A percentile compares a stretch with the other conserved stretches of the same genome.
These are phyloP conservation scores for Arabis alpina DNA, from an alignment of 345 rosid species.

Conservation along the genomic window DNA sequence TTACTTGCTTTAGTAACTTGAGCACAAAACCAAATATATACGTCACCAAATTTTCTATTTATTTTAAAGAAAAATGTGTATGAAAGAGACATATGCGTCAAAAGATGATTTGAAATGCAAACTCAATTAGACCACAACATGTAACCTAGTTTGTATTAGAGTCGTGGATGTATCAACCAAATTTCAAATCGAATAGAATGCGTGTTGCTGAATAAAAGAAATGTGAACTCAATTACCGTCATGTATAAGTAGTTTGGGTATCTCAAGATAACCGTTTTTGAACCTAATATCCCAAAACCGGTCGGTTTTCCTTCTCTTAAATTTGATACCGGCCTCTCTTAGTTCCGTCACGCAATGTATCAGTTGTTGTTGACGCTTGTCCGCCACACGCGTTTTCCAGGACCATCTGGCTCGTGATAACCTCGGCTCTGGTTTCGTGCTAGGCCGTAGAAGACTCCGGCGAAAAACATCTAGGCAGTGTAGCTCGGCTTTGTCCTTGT, in stretches of 20 bases:
- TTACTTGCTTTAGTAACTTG: neutral
- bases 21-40: neutral
- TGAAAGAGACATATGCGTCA: neutral
- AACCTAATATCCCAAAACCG: slow-evolving; percentile 83
- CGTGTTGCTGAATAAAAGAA: neutral
- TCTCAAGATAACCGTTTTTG: slow-evolving; percentile 63
- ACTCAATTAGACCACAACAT: too few species aligned
- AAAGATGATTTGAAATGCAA: neutral
- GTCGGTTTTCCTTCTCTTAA: slow-evolving; percentile 70
- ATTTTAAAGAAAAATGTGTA: neutral
- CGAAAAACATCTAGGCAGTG: slow-evolving; percentile 80
- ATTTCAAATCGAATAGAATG: too few species aligned
- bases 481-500: slow-evolving; percentile 52
- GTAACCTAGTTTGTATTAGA: too few species aligned
- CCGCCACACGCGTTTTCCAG: slow-evolving; percentile 54
- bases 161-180: too few species aligned
- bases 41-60: neutral
- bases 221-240: slow-evolving; percentile 51
- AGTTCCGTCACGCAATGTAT: slow-evolving; percentile 85
- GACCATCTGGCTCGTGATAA: slow-evolving; percentile 64
- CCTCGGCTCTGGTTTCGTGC: slow-evolving; percentile 56
- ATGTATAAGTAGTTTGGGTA: slow-evolving; percentile 81
- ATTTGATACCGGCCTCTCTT: slow-evolving; percentile 76
- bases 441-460: slow-evolving; percentile 59
- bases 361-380: slow-evolving; percentile 74